These are phyloP conservation scores for Pterothamnion heteromorphum DNA, from an alignment of 31 red algal genomes.

Conservation along the genomic window DNA sequence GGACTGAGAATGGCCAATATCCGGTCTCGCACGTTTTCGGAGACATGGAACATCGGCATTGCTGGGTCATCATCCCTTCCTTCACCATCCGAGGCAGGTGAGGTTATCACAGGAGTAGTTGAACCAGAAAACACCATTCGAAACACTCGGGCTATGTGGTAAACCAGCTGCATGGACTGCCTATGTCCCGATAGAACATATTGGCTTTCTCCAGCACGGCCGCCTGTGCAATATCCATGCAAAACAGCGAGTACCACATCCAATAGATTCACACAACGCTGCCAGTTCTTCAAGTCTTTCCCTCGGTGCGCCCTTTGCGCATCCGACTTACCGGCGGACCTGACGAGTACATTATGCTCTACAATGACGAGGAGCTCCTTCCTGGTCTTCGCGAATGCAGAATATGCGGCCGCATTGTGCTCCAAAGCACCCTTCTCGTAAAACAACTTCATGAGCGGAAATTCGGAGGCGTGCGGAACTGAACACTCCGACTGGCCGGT, in stretches of 20 bases:
- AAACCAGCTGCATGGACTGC: background rate
- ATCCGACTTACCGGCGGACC: background rate
- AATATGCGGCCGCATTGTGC: background rate
- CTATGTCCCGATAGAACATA: background rate
- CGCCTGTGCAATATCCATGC: background rate
- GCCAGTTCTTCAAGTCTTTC: background rate
- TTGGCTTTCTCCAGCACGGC: background rate
- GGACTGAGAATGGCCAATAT: background rate
- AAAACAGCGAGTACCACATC: background rate
- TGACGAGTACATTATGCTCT: background rate
- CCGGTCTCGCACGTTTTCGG: background rate
- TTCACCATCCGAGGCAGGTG: background rate
- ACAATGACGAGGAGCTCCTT: background rate
- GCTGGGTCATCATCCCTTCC: background rate
- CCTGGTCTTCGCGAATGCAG: background rate
- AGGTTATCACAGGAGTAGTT: background rate
- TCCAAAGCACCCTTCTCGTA: background rate
- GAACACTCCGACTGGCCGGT: too few species aligned
- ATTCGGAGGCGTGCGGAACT: background rate
- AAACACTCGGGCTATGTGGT: background rate
- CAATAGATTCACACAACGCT: background rate
- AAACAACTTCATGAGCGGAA: background rate
- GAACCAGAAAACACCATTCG: background rate
- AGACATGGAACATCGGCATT: background rate
- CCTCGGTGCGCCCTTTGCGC: background rate